Percentiles rank a stretch among this genome's conserved stretches.
phyloP scores from a whole-genome alignment of 805 yeast species.

The Cyberlindnera suaveolens region DNA sequence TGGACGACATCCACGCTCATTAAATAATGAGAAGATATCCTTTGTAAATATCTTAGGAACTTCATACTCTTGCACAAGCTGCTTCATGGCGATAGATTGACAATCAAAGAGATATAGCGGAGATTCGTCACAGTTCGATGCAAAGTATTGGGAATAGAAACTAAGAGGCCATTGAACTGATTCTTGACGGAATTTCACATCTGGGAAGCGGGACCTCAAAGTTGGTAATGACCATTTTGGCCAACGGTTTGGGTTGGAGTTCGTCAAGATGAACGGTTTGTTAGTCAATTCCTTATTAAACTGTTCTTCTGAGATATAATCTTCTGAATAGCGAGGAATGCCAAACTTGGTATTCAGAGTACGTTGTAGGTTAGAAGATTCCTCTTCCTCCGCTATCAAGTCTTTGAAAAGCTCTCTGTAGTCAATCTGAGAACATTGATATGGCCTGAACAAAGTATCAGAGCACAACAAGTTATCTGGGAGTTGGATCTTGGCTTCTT shows the following conservation, averaged over 20 bases:
- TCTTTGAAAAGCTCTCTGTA: slow-evolving; percentile 44
- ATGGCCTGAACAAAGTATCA: slow-evolving; percentile 77
- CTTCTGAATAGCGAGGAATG: slow-evolving; percentile 49
- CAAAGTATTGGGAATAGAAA: slow-evolving; percentile 55
- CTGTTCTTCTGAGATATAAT: slow-evolving; percentile 32
- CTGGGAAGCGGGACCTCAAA: slow-evolving; percentile 48
- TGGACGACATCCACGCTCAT: slow-evolving; percentile 52
- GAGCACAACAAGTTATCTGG: slow-evolving; percentile 54
- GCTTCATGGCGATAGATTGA: slow-evolving; percentile 57
- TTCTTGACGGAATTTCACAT: slow-evolving; percentile 72
- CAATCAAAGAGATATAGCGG: slow-evolving; percentile 87
- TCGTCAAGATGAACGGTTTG: slow-evolving; percentile 59
- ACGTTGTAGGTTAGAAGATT: slow-evolving; percentile 18
- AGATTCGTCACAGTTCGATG: slow-evolving; percentile 64
- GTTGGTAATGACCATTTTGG: slow-evolving; percentile 55
- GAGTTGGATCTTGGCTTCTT: slow-evolving; percentile 41
- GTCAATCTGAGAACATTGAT: slow-evolving; percentile 69
- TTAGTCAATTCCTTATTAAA: slow-evolving; percentile 43
- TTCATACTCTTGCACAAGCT: slow-evolving; percentile 45
- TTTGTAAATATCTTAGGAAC: slow-evolving; percentile 48
- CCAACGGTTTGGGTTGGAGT: slow-evolving; percentile 39
- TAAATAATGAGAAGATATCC: slow-evolving; percentile 58
- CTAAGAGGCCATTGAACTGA: slow-evolving; percentile 72
- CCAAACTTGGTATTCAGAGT: slow-evolving; percentile 25
- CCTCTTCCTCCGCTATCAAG: slow-evolving; percentile 41